These are phyloP conservation scores for Trichosanthes truncata DNA, from an alignment of 306 rosid genomes.

Conservation along the genomic window DNA sequence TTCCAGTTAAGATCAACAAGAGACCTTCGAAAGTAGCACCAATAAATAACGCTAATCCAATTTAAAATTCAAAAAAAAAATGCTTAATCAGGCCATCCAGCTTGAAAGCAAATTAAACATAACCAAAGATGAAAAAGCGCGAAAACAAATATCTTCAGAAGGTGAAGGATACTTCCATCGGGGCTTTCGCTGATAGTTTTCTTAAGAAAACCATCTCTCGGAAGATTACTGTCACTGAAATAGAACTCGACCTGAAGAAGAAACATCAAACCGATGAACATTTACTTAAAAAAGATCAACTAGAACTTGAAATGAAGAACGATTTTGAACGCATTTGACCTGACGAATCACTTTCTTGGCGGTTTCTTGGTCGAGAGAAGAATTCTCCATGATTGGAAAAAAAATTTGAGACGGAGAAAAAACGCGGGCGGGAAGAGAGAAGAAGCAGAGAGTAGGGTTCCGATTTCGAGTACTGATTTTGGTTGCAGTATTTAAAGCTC, in stretches of 20 bases:
- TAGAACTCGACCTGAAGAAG: conserved; percentile 70
- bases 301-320: neutral
- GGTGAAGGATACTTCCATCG: conserved; percentile 76
- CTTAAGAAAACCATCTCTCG: conserved; percentile 51
- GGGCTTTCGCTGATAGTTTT: conserved; percentile 48
- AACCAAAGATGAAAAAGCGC: neutral
- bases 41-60: neutral
- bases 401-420: neutral
- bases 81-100: neutral
- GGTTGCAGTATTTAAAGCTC: neutral
- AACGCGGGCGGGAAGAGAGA: conserved; percentile 5
- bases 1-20: conserved; percentile 38
- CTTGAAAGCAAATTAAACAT: neutral
- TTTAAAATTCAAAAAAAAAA: neutral
- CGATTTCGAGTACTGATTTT: neutral
- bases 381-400: conserved; percentile 35
- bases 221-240: conserved; percentile 92
- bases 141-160: neutral
- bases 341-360: conserved; percentile 73
- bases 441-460: neutral
- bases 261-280: neutral
- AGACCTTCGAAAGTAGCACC: neutral
- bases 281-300: neutral
- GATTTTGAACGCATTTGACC: conserved; percentile 17
- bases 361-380: conserved; percentile 58